These are phyloP conservation scores for Scedosporium apiospermum DNA, from an alignment of 2,329 filamentous ascomycete genomes.

Conservation along the genomic window DNA sequence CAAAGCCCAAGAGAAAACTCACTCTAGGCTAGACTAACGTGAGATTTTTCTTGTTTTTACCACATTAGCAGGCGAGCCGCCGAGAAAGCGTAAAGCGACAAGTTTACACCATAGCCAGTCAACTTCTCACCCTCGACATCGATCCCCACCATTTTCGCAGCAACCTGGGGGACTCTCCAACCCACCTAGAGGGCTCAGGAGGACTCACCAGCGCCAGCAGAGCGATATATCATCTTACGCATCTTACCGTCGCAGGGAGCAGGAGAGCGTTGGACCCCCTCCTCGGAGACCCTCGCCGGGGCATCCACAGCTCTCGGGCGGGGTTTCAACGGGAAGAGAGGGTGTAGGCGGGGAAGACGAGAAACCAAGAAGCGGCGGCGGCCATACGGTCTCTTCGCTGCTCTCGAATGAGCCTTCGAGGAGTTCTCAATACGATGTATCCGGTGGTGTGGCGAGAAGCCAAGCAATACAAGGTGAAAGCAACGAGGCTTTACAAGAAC, in stretches of 20 bases:
- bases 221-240: slow-evolving; percentile 52
- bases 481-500: slow-evolving; percentile 2
- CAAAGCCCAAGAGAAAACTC: slow-evolving; percentile 37
- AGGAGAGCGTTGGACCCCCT: slow-evolving; percentile 23
- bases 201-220: slow-evolving; percentile 53
- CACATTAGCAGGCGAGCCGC: slow-evolving; percentile 57
- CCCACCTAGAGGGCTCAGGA: slow-evolving; percentile 42
- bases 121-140: slow-evolving; percentile 23
- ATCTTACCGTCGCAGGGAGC: slow-evolving; percentile 26
- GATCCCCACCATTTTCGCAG: slow-evolving; percentile 2
- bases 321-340: background rate
- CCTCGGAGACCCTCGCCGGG: slow-evolving; percentile 2
- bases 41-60: background rate
- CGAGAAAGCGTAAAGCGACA: slow-evolving; percentile 74
- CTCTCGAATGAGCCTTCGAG: slow-evolving; percentile 28
- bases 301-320: background rate
- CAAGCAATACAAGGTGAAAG: slow-evolving; percentile 12
- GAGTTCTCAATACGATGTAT: background rate
- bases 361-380: slow-evolving; percentile 11
- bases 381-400: slow-evolving; percentile 33
- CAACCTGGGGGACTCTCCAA: slow-evolving; percentile 18
- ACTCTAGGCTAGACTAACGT: slow-evolving; percentile 12
- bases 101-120: slow-evolving; percentile 30
- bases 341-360: background rate
- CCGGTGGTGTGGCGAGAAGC: slow-evolving; percentile 1